A percentile compares a stretch with the other conserved stretches of the same genome.
phyloP scores from a whole-genome alignment of 23 red algal genomes.

The Agarophyton chilense region DNA sequence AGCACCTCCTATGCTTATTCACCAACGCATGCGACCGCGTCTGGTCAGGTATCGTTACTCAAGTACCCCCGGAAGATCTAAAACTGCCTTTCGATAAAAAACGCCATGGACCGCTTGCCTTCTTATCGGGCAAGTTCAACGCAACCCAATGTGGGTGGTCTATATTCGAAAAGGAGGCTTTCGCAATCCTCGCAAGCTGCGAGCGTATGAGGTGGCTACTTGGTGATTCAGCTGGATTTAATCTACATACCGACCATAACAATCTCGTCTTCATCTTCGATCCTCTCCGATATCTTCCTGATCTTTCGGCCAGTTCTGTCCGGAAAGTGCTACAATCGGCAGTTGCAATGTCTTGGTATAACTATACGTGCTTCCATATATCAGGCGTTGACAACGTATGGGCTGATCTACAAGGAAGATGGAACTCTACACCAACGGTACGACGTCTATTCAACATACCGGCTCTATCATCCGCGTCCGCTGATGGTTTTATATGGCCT shows the following conservation, averaged over 20 bases:
- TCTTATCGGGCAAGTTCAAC: neutral
- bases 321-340: slow-evolving; percentile 5
- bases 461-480: neutral
- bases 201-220: neutral
- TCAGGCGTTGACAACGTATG: neutral
- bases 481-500: neutral
- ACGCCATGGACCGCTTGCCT: neutral
- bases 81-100: neutral
- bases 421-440: neutral
- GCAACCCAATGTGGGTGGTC: neutral
- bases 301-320: neutral
- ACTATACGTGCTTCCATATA: neutral
- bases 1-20: neutral
- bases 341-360: neutral
- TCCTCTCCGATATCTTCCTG: neutral
- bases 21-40: neutral
- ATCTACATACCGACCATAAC: slow-evolving; percentile 26
- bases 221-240: neutral
- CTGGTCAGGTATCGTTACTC: neutral
- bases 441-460: neutral
- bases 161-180: neutral
- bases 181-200: neutral
- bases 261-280: slow-evolving; percentile 4
- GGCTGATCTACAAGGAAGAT: neutral
- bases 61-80: neutral